Conservation (phyloP, 176 grass and related monocot genomes). For the Ananas comosus region DNA sequence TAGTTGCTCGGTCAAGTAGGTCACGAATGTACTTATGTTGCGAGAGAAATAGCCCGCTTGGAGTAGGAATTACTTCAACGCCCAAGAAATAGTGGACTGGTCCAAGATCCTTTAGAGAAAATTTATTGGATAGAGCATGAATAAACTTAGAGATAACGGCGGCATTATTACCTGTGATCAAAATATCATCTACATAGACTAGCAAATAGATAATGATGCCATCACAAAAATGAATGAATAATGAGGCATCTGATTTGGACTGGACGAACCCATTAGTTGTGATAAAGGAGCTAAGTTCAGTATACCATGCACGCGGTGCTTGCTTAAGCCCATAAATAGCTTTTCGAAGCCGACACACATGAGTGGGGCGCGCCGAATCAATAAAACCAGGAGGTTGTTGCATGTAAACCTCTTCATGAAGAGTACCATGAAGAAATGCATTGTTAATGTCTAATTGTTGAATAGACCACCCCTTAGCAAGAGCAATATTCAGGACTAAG, state of each 20-base stretch:
- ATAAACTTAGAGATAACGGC: background rate
- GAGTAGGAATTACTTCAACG: background rate
- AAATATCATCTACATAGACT: conserved; percentile 8
- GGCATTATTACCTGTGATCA: background rate
- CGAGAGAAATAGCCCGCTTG: background rate
- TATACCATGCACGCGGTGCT: conserved; percentile 7
- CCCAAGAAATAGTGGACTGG: background rate
- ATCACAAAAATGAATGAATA: background rate
- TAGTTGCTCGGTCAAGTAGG: background rate
- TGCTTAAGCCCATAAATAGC: conserved; percentile 11
- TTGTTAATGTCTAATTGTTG: conserved; percentile 8
- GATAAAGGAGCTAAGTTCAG: background rate
- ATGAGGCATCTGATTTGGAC: background rate
- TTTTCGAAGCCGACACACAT: conserved; percentile 2
- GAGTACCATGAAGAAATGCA: conserved; percentile 6
- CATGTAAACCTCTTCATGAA: conserved; percentile 1
- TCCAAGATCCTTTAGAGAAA: conserved; percentile 3
- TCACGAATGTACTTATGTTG: conserved; percentile 8
- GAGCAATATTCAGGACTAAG: background rate
- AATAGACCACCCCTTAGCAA: background rate
- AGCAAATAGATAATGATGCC: background rate
- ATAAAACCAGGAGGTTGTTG: conserved; percentile 5
- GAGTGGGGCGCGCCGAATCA: background rate
- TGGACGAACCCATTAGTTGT: background rate
- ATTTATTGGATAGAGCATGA: background rate